Conservation (phyloP, 2,329 filamentous ascomycete species). For the Colletotrichum sp. region DNA sequence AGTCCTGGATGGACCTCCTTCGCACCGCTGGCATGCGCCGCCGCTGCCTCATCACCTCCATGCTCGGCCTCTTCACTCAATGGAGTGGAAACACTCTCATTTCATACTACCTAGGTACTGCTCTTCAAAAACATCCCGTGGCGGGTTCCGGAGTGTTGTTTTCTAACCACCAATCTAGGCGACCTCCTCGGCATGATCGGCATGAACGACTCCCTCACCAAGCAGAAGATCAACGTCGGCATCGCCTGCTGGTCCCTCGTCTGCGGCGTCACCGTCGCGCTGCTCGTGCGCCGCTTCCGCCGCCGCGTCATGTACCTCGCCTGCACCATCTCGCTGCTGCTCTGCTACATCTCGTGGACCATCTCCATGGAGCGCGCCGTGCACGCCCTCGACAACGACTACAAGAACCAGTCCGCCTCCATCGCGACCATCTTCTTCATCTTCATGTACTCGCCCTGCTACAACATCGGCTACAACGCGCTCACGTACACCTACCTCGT, state of each 20-base stretch:
- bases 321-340: conserved; percentile 41
- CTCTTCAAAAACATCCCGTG: background rate
- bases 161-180: conserved; percentile 14
- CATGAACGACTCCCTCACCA: conserved; percentile 42
- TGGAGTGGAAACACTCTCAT: conserved; percentile 57
- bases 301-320: conserved; percentile 53
- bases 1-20: conserved; percentile 59
- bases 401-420: conserved; percentile 34
- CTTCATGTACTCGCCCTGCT: conserved; percentile 58
- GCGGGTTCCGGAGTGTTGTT: background rate
- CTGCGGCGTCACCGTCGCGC: conserved; percentile 45
- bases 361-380: conserved; percentile 45
- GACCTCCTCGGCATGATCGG: conserved; percentile 51
- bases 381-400: conserved; percentile 30
- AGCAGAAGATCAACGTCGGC: conserved; percentile 51
- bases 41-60: conserved; percentile 51
- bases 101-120: conserved; percentile 45
- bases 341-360: conserved; percentile 61
- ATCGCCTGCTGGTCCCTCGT: conserved; percentile 53
- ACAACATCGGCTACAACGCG: conserved; percentile 67
- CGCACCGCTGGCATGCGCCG: conserved; percentile 54
- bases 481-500: conserved; percentile 66
- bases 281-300: conserved; percentile 48
- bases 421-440: conserved; percentile 58
- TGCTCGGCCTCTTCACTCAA: conserved; percentile 60